phyloP scores from a whole-genome alignment of 768 basidiomycete species.

The Cubamyces sp. region DNA sequence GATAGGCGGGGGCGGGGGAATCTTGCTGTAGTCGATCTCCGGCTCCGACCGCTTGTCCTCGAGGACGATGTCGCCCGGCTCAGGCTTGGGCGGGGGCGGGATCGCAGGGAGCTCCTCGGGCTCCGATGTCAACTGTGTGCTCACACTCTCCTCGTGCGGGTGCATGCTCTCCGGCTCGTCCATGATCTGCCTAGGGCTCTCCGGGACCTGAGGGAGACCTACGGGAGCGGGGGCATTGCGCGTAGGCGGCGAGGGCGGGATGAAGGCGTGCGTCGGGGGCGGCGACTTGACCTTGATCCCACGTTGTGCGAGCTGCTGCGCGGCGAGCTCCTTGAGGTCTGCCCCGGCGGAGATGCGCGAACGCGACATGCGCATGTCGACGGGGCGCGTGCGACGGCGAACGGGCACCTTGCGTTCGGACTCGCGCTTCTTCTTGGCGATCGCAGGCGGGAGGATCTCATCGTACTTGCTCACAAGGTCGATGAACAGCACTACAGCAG shows the following conservation, averaged over 20 bases:
- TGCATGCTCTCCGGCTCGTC: conserved; percentile 26
- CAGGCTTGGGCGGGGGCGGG: conserved; percentile 30
- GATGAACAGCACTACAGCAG: conserved; percentile 70
- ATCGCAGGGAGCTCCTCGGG: conserved; percentile 30
- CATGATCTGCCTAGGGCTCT: conserved; percentile 16
- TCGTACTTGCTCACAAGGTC: conserved; percentile 81
- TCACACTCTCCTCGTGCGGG: conserved; percentile 1
- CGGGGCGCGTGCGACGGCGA: conserved; percentile 83
- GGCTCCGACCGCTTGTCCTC: conserved; percentile 12
- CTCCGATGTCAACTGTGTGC: conserved; percentile 17
- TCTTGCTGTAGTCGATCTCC: conserved; percentile 16
- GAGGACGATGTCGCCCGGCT: conserved; percentile 21
- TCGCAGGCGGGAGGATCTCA: conserved; percentile 76
- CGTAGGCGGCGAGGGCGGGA: conserved; percentile 18
- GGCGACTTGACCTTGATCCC: conserved; percentile 32
- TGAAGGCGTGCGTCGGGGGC: conserved; percentile 20
- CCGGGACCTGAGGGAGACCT: conserved; percentile 21
- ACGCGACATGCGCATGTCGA: conserved; percentile 89
- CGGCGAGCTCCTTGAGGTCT: conserved; percentile 71
- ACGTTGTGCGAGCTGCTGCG: conserved; percentile 52
- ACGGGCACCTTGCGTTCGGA: conserved; percentile 83
- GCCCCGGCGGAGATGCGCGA: conserved; percentile 72
- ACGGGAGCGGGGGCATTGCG: conserved; percentile 13
- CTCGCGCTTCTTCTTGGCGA: conserved; percentile 85
- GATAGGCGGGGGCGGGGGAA: conserved; percentile 22